A percentile compares a stretch with the other conserved stretches of the same genome.
phyloP scores from a whole-genome alignment of 2,329 filamentous ascomycete genomes.

The Aspergillus fructus region DNA sequence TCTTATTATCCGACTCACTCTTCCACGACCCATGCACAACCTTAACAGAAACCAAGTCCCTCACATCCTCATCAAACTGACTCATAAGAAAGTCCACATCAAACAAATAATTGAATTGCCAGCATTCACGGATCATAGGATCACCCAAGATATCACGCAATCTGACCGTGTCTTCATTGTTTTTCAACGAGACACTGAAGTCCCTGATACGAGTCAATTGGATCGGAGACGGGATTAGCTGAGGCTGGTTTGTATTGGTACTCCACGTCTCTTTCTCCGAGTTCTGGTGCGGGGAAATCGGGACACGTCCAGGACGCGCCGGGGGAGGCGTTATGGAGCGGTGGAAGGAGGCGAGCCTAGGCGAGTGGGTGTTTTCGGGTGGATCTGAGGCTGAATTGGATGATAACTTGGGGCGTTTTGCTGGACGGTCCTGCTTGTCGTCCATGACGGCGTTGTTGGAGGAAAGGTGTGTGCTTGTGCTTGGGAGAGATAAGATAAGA shows the following conservation, averaged over 20 bases:
- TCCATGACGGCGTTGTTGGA: slow-evolving; percentile 4
- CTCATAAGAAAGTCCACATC: slow-evolving; percentile 61
- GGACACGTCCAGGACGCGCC: slow-evolving; percentile 9
- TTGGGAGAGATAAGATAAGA: slow-evolving; percentile 4
- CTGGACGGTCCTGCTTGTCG: slow-evolving; percentile 7
- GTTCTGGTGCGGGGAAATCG: not conserved
- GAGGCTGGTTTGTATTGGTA: not conserved
- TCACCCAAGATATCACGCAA: slow-evolving; percentile 70
- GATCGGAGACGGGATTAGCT: slow-evolving; percentile 61
- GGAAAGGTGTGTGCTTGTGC: not conserved
- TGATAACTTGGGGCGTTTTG: slow-evolving; percentile 16
- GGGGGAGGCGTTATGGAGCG: slow-evolving; percentile 29
- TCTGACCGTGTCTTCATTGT: slow-evolving; percentile 66
- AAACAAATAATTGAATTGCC: slow-evolving; percentile 58
- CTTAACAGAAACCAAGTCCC: slow-evolving; percentile 53
- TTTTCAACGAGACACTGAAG: slow-evolving; percentile 50
- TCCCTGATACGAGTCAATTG: slow-evolving; percentile 69
- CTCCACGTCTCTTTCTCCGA: not conserved
- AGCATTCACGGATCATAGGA: slow-evolving; percentile 66
- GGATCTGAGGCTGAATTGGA: not conserved
- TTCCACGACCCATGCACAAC: slow-evolving; percentile 68
- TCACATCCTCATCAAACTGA: slow-evolving; percentile 59
- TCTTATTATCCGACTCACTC: slow-evolving; percentile 61
- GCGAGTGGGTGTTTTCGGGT: not conserved
- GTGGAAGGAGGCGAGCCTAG: slow-evolving; percentile 26